These are phyloP conservation scores for Citrullus amarus DNA, from an alignment of 306 rosid genomes.

Conservation along the genomic window DNA sequence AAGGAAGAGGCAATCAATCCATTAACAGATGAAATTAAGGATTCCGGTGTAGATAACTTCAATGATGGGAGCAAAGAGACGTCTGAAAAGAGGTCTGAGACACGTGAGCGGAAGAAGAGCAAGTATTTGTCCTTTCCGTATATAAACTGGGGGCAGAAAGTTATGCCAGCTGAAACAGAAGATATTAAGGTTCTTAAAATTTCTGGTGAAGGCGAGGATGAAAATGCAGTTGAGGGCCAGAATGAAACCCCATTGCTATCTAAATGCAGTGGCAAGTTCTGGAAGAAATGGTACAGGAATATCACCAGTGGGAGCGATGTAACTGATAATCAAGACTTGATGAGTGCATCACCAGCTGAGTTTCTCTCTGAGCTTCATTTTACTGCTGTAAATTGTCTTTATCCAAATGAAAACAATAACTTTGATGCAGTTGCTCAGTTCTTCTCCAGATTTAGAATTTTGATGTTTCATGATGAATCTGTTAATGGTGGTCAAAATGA, in stretches of 20 bases:
- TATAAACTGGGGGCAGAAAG: conserved; percentile 33
- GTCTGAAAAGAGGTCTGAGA: conserved; percentile 30
- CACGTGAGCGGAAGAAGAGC: conserved; percentile 65
- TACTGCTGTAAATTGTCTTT: conserved; percentile 48
- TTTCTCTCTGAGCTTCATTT: conserved; percentile 55
- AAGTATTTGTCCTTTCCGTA: conserved; percentile 77
- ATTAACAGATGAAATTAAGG: conserved; percentile 3
- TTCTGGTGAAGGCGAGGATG: background rate
- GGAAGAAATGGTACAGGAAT: conserved; percentile 50
- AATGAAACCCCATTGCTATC: conserved; percentile 13
- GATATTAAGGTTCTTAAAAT: background rate
- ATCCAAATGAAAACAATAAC: conserved; percentile 23
- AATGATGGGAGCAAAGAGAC: conserved; percentile 8
- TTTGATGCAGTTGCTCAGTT: conserved; percentile 56
- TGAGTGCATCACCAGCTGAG: conserved; percentile 27
- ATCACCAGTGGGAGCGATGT: conserved; percentile 19
- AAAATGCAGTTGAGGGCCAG: background rate
- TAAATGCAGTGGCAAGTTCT: conserved; percentile 44
- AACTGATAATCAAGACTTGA: conserved; percentile 26
- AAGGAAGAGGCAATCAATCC: conserved; percentile 1
- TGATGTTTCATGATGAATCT: conserved; percentile 47
- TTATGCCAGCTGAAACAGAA: conserved; percentile 5
- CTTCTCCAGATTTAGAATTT: conserved; percentile 53
- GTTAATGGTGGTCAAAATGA: conserved; percentile 17
- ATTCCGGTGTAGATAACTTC: background rate